Conservation (phyloP, 2,329 filamentous ascomycete genomes). For the Ceratocystis diversiconidia region DNA sequence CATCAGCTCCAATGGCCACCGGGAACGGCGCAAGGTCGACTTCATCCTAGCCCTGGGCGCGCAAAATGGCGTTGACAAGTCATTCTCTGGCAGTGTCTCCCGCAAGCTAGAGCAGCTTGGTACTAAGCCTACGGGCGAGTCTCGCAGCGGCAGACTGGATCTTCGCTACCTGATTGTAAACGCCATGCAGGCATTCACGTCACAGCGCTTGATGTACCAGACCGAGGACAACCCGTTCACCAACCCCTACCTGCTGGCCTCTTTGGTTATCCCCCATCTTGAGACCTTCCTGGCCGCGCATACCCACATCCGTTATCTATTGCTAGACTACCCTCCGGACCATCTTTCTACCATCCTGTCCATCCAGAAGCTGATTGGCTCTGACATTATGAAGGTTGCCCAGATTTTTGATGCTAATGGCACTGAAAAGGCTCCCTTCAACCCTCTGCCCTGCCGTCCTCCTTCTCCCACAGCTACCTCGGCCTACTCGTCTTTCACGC, state of each 20-base stretch:
- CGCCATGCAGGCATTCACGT: slow-evolving; percentile 44
- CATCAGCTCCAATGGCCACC: slow-evolving; percentile 19
- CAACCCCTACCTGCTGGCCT: slow-evolving; percentile 40
- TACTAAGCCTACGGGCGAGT: slow-evolving; percentile 34
- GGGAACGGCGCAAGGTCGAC: slow-evolving; percentile 33
- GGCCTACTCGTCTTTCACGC: slow-evolving; percentile 21
- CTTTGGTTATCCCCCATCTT: slow-evolving; percentile 44
- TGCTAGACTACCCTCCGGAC: slow-evolving; percentile 44
- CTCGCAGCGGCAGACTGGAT: slow-evolving; percentile 42
- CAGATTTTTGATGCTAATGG: slow-evolving; percentile 37
- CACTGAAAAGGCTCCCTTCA: slow-evolving; percentile 11
- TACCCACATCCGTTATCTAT: slow-evolving; percentile 38
- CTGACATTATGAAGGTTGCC: slow-evolving; percentile 43
- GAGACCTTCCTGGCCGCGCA: slow-evolving; percentile 45
- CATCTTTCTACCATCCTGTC: slow-evolving; percentile 43
- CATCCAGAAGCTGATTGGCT: slow-evolving; percentile 42
- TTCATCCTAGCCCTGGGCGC: slow-evolving; percentile 47
- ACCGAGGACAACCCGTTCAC: slow-evolving; percentile 40
- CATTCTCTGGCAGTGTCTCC: slow-evolving; percentile 35
- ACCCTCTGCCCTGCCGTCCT: slow-evolving; percentile 19
- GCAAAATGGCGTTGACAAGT: slow-evolving; percentile 38
- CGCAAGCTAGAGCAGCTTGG: slow-evolving; percentile 42
- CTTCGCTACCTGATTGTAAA: slow-evolving; percentile 46
- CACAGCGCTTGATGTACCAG: slow-evolving; percentile 36
- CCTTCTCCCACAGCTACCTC: slow-evolving; percentile 22